Conservation (phyloP, 140 eudicot species). For the Erigeron philadelphicus region DNA sequence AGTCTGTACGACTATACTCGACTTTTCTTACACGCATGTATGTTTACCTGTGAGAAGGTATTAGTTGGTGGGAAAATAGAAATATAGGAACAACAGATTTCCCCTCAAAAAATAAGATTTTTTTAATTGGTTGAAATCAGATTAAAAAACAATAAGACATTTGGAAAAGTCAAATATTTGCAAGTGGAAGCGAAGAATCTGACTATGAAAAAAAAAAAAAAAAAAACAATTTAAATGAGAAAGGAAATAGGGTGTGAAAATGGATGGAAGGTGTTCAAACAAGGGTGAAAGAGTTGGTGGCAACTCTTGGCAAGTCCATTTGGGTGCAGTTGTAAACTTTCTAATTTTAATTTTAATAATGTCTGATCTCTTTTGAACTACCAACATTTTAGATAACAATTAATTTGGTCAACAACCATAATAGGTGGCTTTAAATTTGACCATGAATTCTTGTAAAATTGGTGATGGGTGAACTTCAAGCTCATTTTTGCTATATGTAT, state of each 20-base stretch:
- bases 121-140: conserved; percentile 5
- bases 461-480: too few relatives aligned
- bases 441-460: background rate
- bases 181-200: conserved; percentile 8
- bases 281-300: conserved; percentile 10
- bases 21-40: too few relatives aligned
- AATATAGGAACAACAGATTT: background rate
- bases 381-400: conserved; percentile 1
- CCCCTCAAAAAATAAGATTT: background rate
- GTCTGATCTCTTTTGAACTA: conserved; percentile 2
- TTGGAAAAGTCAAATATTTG: conserved; percentile 17
- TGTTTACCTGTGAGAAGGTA: too few relatives aligned
- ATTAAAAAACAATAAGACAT: background rate
- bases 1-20: too few relatives aligned
- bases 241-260: conserved; percentile 17
- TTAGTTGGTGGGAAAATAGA: too few relatives aligned
- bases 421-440: background rate
- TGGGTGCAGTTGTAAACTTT: background rate
- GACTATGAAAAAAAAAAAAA: background rate
- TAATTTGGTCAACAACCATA: conserved; percentile 20
- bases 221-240: background rate
- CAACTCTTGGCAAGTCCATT: conserved; percentile 15
- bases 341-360: background rate
- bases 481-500: too few relatives aligned
- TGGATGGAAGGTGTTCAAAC: conserved; percentile 16